A percentile compares a stretch with the other conserved stretches of the same genome.
Conservation (phyloP, 352 stramenopile species). For the Globisporangium nodosum region DNA sequence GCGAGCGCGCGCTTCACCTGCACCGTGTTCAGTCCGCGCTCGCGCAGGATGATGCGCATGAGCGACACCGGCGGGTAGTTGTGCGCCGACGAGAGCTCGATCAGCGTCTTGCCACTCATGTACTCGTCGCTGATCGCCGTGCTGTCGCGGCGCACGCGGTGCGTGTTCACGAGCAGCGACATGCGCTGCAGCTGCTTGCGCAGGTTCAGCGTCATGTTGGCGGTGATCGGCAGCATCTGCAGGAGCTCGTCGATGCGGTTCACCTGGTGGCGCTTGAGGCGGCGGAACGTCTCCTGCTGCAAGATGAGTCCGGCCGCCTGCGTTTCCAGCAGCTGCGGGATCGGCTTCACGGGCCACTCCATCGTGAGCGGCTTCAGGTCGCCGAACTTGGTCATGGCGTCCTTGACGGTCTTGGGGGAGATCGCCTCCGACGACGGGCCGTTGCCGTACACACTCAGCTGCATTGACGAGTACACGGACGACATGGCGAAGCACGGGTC, state of each 20-base stretch:
- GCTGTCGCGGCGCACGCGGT: conserved; percentile 63
- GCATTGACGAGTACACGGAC: conserved; percentile 79
- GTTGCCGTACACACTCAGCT: conserved; percentile 65
- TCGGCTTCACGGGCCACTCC: conserved; percentile 71
- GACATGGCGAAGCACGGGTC: conserved; percentile 86
- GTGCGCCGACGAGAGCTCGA: conserved; percentile 64
- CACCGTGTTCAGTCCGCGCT: conserved; percentile 52
- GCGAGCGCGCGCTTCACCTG: conserved; percentile 59
- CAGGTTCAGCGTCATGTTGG: conserved; percentile 85
- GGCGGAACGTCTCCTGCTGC: conserved; percentile 84
- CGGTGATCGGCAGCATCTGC: conserved; percentile 82
- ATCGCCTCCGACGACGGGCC: conserved; percentile 45
- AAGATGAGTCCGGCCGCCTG: conserved; percentile 73
- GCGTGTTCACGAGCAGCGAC: conserved; percentile 83
- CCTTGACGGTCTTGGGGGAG: conserved; percentile 38
- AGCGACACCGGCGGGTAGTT: conserved; percentile 83
- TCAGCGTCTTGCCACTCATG: conserved; percentile 65
- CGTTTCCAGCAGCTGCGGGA: conserved; percentile 77
- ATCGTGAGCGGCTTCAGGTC: conserved; percentile 43
- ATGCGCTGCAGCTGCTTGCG: conserved; percentile 82
- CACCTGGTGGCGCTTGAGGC: conserved; percentile 75
- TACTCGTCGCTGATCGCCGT: conserved; percentile 63
- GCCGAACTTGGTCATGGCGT: conserved; percentile 56
- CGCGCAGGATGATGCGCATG: conserved; percentile 73
- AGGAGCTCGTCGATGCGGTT: conserved; percentile 76